Conservation (phyloP, 225 moss, liverwort and hornwort species). For the Polytrichum formosum region DNA sequence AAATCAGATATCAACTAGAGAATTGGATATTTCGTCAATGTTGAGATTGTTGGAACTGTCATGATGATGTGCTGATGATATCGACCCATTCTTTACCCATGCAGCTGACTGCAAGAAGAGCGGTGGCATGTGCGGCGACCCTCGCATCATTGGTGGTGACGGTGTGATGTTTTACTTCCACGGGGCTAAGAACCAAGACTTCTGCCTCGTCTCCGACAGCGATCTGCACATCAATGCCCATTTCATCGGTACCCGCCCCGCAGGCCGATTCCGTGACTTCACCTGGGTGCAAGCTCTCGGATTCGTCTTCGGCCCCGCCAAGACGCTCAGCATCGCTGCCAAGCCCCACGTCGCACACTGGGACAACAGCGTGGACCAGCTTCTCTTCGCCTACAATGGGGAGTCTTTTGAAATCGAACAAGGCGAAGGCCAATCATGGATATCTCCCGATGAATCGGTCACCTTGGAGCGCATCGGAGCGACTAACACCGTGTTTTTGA, state of each 20-base stretch:
- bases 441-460: slow-evolving; percentile 22
- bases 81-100: background rate
- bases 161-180: slow-evolving; percentile 66
- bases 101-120: slow-evolving; percentile 16
- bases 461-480: slow-evolving; percentile 28
- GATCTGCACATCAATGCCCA: slow-evolving; percentile 61
- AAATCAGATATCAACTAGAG: background rate
- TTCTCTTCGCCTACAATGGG: slow-evolving; percentile 35
- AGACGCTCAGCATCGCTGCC: slow-evolving; percentile 45
- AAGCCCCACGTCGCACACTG: slow-evolving; percentile 41
- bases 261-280: slow-evolving; percentile 44
- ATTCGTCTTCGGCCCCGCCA: slow-evolving; percentile 31
- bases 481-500: slow-evolving; percentile 32
- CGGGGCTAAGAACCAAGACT: slow-evolving; percentile 40
- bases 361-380: slow-evolving; percentile 37
- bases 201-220: slow-evolving; percentile 51
- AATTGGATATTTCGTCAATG: background rate
- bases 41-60: background rate
- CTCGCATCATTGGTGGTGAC: slow-evolving; percentile 51
- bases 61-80: background rate
- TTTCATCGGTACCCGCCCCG: slow-evolving; percentile 44
- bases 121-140: slow-evolving; percentile 56
- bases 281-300: slow-evolving; percentile 65
- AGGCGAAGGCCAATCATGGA: slow-evolving; percentile 24
- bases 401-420: slow-evolving; percentile 15